Evolutionary conservation across 1,284 basidiomycete genomes (phyloP).

Genomic region (Ustilago trichophora): DNA sequence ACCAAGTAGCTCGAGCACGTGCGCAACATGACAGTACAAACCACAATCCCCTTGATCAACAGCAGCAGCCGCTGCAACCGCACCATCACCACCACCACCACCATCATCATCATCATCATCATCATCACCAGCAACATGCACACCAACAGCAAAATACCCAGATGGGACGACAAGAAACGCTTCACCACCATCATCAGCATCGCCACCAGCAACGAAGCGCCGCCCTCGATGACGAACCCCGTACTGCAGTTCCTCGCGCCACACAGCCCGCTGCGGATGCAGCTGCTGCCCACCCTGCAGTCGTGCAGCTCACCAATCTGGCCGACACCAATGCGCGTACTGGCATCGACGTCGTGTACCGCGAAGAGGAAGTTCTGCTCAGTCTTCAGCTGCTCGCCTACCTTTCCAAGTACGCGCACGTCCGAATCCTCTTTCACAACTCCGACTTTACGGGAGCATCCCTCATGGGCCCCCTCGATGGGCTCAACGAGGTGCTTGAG

Average conservation of each 20-base stretch:
- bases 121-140: no score
- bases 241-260: slow-evolving; percentile 3
- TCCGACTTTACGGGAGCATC: slow-evolving; percentile 51
- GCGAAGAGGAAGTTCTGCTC: slow-evolving; percentile 93
- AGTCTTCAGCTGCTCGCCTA: slow-evolving; percentile 93
- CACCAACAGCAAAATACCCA: no score
- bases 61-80: slow-evolving; percentile 26
- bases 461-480: slow-evolving; percentile 53
- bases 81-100: slow-evolving; percentile 11
- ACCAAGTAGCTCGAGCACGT: slow-evolving; percentile 2
- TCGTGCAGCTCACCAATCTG: slow-evolving; percentile 36
- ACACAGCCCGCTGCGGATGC: slow-evolving; percentile 18
- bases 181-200: no score
- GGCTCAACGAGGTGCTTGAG: slow-evolving; percentile 42
- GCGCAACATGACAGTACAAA: no score
- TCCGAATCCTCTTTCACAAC: slow-evolving; percentile 90
- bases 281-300: slow-evolving; percentile 25
- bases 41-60: slow-evolving; percentile 18
- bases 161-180: no score
- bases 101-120: no score
- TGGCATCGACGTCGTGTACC: slow-evolving; percentile 70
- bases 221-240: slow-evolving; percentile 13
- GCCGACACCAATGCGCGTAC: slow-evolving; percentile 30
- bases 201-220: no score
- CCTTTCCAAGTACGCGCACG: slow-evolving; percentile 96